Evolutionary conservation across 1,284 basidiomycete species (phyloP).

Genomic region (Waitea zeae): DNA sequence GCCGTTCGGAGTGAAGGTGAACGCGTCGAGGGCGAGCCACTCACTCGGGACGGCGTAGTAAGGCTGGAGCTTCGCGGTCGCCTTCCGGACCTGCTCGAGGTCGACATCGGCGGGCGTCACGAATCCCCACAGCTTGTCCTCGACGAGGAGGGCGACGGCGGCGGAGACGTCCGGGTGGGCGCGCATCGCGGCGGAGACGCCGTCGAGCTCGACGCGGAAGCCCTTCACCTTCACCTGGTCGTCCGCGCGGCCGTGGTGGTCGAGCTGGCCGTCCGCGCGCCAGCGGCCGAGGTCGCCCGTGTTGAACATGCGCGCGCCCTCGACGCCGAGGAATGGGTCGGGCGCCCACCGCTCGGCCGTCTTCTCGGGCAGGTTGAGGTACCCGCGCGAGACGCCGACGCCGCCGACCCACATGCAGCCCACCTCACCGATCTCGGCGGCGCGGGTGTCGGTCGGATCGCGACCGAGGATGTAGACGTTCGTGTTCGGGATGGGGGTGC

Average conservation of each 20-base stretch:
- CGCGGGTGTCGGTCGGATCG: not conserved
- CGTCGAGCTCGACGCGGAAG: not conserved
- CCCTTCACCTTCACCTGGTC: conserved; percentile 1
- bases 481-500: not conserved
- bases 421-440: not conserved
- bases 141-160: not conserved
- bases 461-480: not conserved
- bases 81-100: not conserved
- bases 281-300: not conserved
- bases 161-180: not conserved
- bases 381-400: not conserved
- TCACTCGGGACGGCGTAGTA: not conserved
- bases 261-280: not conserved
- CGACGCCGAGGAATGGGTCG: not conserved
- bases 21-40: not conserved
- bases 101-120: not conserved
- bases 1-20: not conserved
- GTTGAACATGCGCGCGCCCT: not conserved
- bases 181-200: not conserved
- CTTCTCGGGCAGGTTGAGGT: not conserved
- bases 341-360: not conserved
- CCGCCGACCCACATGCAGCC: not conserved
- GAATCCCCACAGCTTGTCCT: not conserved
- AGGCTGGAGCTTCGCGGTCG: not conserved
- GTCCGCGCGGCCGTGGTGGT: not conserved